Conservation (phyloP, 1,284 basidiomycete species). For the Sporisorium graminicola region DNA sequence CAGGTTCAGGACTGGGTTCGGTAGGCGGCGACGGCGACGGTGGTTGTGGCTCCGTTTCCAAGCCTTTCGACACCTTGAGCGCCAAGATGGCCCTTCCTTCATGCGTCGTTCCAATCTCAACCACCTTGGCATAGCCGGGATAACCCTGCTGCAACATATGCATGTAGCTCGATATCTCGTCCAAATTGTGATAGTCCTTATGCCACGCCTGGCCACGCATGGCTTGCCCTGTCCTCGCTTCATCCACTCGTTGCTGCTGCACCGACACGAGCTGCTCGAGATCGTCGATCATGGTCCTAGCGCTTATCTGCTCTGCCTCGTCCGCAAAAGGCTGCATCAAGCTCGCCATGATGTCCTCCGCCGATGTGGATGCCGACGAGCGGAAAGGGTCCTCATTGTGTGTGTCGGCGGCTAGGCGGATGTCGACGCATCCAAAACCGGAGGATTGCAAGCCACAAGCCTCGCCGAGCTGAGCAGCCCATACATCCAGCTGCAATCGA, state of each 20-base stretch:
- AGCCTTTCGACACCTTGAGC: slow-evolving; percentile 21
- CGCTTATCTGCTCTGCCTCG: background rate
- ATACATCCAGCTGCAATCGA: slow-evolving; percentile 24
- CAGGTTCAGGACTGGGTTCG: slow-evolving; percentile 9
- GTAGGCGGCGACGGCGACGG: slow-evolving; percentile 6
- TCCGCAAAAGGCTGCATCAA: slow-evolving; percentile 12
- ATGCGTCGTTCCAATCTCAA: slow-evolving; percentile 39
- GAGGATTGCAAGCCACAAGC: slow-evolving; percentile 14
- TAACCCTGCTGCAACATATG: slow-evolving; percentile 20
- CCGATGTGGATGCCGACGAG: background rate
- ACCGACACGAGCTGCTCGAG: slow-evolving; percentile 13
- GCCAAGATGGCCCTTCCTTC: slow-evolving; percentile 39
- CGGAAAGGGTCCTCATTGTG: slow-evolving; percentile 18
- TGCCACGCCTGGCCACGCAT: slow-evolving; percentile 24
- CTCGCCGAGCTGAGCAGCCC: slow-evolving; percentile 21
- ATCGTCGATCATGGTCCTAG: slow-evolving; percentile 18
- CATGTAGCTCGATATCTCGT: slow-evolving; percentile 37
- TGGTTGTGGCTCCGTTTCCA: background rate
- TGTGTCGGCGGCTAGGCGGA: slow-evolving; percentile 17
- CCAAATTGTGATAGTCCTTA: slow-evolving; percentile 29
- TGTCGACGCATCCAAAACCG: slow-evolving; percentile 38
- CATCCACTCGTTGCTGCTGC: slow-evolving; percentile 1
- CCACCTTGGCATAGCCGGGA: slow-evolving; percentile 21
- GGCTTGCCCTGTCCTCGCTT: background rate
- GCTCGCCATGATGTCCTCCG: background rate